phyloP scores from a whole-genome alignment of 352 stramenopile species.

The Phytophthora colocasiae region DNA sequence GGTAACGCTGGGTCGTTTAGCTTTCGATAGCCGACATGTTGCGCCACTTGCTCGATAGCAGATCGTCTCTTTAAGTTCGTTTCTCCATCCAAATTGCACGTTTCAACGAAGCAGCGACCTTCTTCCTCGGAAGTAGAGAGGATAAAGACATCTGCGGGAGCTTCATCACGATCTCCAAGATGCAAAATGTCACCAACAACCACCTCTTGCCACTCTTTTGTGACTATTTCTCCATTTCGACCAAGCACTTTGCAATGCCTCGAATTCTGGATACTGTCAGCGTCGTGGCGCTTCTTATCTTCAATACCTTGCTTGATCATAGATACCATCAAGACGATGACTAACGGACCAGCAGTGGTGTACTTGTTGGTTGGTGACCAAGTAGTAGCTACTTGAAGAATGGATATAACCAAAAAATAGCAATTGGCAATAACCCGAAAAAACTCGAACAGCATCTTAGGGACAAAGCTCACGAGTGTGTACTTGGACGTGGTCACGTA shows the following conservation, averaged over 20 bases:
- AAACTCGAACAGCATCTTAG: slow-evolving; percentile 94
- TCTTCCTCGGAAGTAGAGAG: slow-evolving; percentile 78
- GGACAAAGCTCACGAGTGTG: slow-evolving; percentile 93
- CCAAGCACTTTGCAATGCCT: slow-evolving; percentile 57
- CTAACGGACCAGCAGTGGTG: slow-evolving; percentile 73
- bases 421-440: slow-evolving; percentile 95
- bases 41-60: slow-evolving; percentile 60
- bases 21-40: slow-evolving; percentile 63
- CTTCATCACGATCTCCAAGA: slow-evolving; percentile 62
- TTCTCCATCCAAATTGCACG: slow-evolving; percentile 94
- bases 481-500: slow-evolving; percentile 93
- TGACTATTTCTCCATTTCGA: slow-evolving; percentile 42
- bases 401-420: slow-evolving; percentile 95
- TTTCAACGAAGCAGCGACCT: slow-evolving; percentile 92
- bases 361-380: slow-evolving; percentile 82
- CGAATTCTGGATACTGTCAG: slow-evolving; percentile 72
- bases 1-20: slow-evolving; percentile 57
- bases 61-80: slow-evolving; percentile 93
- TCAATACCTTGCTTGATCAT: slow-evolving; percentile 85
- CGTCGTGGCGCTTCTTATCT: slow-evolving; percentile 79
- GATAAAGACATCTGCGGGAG: slow-evolving; percentile 74
- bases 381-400: slow-evolving; percentile 87
- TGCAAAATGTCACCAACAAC: slow-evolving; percentile 73
- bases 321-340: slow-evolving; percentile 78
- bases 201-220: slow-evolving; percentile 79